Conservation (phyloP, 1,139 yeast species). For the Scheffersomyces parashehatae region DNA sequence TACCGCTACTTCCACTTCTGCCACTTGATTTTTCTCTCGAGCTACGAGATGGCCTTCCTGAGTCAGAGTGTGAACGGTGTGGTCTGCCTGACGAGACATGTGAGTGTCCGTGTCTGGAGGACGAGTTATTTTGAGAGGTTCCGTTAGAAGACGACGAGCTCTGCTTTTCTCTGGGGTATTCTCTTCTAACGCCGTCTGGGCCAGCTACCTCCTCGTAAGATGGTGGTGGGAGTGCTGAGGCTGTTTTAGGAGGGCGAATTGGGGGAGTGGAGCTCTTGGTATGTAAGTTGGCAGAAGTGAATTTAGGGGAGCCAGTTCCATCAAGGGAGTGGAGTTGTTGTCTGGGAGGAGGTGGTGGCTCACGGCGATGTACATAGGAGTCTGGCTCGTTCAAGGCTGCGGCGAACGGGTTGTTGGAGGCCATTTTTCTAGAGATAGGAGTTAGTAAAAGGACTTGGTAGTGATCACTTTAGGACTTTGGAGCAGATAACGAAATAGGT, state of each 20-base stretch:
- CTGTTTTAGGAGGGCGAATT: slow-evolving; percentile 34
- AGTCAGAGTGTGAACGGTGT: slow-evolving; percentile 16
- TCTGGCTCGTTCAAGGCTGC: slow-evolving; percentile 42
- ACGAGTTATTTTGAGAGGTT: slow-evolving; percentile 11
- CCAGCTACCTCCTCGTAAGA: slow-evolving; percentile 73
- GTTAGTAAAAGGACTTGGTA: no score
- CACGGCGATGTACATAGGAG: slow-evolving; percentile 36
- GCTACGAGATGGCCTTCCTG: slow-evolving; percentile 12
- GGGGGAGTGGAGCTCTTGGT: slow-evolving; percentile 27
- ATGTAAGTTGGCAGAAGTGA: slow-evolving; percentile 9
- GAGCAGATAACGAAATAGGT: neutral
- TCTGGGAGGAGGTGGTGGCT: slow-evolving; percentile 34
- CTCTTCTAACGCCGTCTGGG: slow-evolving; percentile 36
- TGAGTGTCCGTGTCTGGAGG: slow-evolving; percentile 14
- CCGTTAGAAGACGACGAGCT: slow-evolving; percentile 17
- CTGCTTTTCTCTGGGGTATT: slow-evolving; percentile 55
- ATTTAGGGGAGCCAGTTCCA: slow-evolving; percentile 9
- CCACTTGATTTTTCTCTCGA: slow-evolving; percentile 6
- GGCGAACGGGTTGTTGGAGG: slow-evolving; percentile 60
- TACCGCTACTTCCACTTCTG: slow-evolving; percentile 3
- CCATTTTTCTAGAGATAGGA: slow-evolving; percentile 39
- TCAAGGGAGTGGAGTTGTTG: slow-evolving; percentile 7
- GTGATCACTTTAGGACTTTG: neutral
- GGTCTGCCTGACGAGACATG: slow-evolving; percentile 12
- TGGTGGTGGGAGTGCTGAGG: slow-evolving; percentile 46